phyloP scores from a whole-genome alignment of 176 grass and related monocot species.

The Cenchrus americanus region DNA sequence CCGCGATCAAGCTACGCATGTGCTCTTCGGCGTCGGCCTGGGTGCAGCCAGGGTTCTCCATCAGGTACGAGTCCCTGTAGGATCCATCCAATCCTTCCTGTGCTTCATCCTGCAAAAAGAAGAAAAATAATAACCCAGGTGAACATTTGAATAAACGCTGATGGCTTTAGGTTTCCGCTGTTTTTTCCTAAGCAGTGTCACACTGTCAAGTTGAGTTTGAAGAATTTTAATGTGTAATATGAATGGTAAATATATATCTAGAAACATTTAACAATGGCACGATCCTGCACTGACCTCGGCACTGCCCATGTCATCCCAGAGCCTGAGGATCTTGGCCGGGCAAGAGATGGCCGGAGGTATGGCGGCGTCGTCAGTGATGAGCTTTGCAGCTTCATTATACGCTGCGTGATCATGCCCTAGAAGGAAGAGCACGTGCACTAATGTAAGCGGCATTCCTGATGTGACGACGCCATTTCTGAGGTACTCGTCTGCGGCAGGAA shows the following conservation, averaged over 20 bases:
- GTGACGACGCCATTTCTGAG: conserved; percentile 56
- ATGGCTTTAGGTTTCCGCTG: neutral
- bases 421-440: conserved; percentile 32
- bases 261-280: neutral
- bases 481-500: conserved; percentile 47
- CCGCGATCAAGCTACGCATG: conserved; percentile 43
- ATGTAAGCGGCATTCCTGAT: conserved; percentile 37
- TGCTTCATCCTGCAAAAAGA: conserved; percentile 56
- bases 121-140: no score
- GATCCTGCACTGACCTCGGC: conserved; percentile 40
- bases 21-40: conserved; percentile 16
- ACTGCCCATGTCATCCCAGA: conserved; percentile 72
- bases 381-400: neutral
- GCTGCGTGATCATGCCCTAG: conserved; percentile 35
- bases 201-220: neutral
- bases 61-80: conserved; percentile 47
- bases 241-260: neutral
- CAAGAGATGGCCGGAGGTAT: conserved; percentile 33
- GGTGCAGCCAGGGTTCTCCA: conserved; percentile 49
- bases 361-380: neutral
- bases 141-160: no score
- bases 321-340: conserved; percentile 57
- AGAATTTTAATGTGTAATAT: neutral
- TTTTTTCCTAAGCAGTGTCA: neutral
- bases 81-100: conserved; percentile 73